A percentile compares a stretch with the other conserved stretches of the same genome.
phyloP scores from a whole-genome alignment of 2,329 filamentous ascomycete genomes.

The Cladophialophora exuberans region DNA sequence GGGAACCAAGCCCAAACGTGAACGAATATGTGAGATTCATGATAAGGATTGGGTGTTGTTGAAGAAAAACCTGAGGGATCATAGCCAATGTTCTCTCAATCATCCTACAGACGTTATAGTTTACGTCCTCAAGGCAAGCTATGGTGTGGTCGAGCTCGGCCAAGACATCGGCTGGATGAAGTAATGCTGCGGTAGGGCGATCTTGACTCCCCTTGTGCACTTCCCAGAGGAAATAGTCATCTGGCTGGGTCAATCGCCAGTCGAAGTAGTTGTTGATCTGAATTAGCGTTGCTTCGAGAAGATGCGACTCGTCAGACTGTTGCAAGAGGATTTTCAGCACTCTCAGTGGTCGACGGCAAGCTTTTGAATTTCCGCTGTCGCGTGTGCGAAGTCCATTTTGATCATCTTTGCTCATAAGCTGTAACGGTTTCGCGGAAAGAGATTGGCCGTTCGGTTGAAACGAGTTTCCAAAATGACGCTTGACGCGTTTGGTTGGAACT shows the following conservation, averaged over 20 bases:
- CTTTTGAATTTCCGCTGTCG: no score
- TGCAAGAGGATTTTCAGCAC: slow-evolving; percentile 9
- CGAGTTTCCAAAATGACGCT: slow-evolving; percentile 16
- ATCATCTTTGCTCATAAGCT: neutral
- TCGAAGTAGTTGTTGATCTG: slow-evolving; percentile 20
- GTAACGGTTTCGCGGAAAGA: neutral
- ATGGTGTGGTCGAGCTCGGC: neutral
- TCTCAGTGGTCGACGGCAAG: neutral
- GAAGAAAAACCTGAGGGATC: no score
- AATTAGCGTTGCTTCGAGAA: slow-evolving; percentile 8
- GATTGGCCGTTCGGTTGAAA: neutral
- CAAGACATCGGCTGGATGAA: neutral
- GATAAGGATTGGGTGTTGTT: no score
- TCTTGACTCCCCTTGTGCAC: neutral
- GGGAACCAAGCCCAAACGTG: no score
- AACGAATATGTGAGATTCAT: no score
- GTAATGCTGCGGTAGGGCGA: neutral
- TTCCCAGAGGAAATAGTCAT: slow-evolving; percentile 4
- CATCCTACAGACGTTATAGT: neutral
- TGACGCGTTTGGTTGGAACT: slow-evolving; percentile 12
- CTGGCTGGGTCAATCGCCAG: slow-evolving; percentile 4
- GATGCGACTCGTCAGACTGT: slow-evolving; percentile 12
- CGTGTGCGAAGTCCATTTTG: neutral
- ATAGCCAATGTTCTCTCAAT: neutral
- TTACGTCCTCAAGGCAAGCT: accelerated